Evolutionary conservation across 2,329 filamentous ascomycete genomes (phyloP).

Genomic region (Ascochyta clinopodiicola): DNA sequence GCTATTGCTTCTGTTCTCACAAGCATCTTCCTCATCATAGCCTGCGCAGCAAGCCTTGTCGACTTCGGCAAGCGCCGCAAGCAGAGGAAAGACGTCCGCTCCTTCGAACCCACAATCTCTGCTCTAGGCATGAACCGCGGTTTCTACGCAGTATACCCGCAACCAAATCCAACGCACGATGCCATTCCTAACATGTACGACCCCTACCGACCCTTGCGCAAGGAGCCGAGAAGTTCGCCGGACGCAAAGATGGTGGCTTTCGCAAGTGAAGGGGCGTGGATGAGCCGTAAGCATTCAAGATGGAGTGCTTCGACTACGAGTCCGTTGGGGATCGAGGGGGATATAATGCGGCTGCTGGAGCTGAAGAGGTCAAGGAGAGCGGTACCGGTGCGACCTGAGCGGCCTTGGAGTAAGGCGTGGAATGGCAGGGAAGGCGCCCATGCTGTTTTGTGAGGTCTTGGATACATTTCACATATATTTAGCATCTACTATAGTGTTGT

Average conservation of each 20-base stretch:
- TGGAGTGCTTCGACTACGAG: slow-evolving; percentile 15
- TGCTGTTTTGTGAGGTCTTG: too few relatives aligned
- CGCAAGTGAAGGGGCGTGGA: slow-evolving; percentile 17
- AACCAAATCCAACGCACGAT: neutral
- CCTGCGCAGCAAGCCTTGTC: neutral
- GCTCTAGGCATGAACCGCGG: slow-evolving; percentile 33
- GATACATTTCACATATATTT: too few relatives aligned
- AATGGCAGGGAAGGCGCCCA: neutral
- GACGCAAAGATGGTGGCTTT: slow-evolving; percentile 21
- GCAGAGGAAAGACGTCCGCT: slow-evolving; percentile 1
- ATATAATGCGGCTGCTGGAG: slow-evolving; percentile 26
- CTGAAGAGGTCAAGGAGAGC: slow-evolving; percentile 24
- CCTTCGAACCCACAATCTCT: slow-evolving; percentile 34
- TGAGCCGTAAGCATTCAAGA: slow-evolving; percentile 21
- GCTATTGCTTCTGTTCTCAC: slow-evolving; percentile 12
- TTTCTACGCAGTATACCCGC: slow-evolving; percentile 23
- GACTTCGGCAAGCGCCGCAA: neutral
- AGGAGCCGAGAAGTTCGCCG: neutral
- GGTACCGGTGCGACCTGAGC: slow-evolving; percentile 24
- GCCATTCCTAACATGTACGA: slow-evolving; percentile 28
- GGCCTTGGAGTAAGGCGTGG: slow-evolving; percentile 30
- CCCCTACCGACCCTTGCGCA: slow-evolving; percentile 14
- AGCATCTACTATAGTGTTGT: too few relatives aligned
- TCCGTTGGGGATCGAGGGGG: slow-evolving; percentile 3
- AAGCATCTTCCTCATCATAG: neutral